Evolutionary conservation across 2,329 filamentous ascomycete species (phyloP), one percentile per base, ranked within the genome.

Genomic region (Exophiala oligosperma): DNA sequence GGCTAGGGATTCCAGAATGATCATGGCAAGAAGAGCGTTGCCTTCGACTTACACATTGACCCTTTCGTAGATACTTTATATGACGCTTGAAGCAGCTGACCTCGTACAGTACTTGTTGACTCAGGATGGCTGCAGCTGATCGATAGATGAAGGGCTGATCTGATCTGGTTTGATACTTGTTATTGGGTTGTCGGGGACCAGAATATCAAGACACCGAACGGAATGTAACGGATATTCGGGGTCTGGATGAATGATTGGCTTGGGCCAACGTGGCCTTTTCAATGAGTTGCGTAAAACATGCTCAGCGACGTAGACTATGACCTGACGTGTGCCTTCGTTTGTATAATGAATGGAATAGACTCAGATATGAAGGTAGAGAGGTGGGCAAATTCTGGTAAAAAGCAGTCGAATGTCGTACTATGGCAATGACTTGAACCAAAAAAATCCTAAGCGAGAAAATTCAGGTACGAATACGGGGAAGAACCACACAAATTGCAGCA

Each of bases 161-260:
- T 17, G 26, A 28, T 28, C 24, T 48, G 8, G 7, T 35, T 35
- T 35, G 32, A 35, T 28, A 2, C 4, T 2, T n/a, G 44, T 48
- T 48, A 21, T 57, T 49, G 55, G 49, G 55, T 57, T 48, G 29
- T 57, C 49, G 55, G 48, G 12, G 41, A 37, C 7, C 49, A 46
- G 24, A 51, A 51, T 26, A 44, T 37, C 37, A 23, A 24, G 9
- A 43, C 40, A 43, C 40, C 40, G 40, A 43, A 43, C 40, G 40
- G 40, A 43, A 43, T 17, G 12, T 17, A 9, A 43, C 40, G 40
- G 40, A 21, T 43, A 43, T n/a, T 4, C 21, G 14, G n/a, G 40
- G 21, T 43, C 3, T 43, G n/a, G 12, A 9, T 8, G 32, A 35
- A 9, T 35, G 32, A 35, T 35, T 35, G 32, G 32, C 32, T 35